Evolutionary conservation across 2,329 filamentous ascomycete genomes (phyloP), one percentile per base, ranked within the genome.

Genomic region (Colletotrichum graminicola): DNA sequence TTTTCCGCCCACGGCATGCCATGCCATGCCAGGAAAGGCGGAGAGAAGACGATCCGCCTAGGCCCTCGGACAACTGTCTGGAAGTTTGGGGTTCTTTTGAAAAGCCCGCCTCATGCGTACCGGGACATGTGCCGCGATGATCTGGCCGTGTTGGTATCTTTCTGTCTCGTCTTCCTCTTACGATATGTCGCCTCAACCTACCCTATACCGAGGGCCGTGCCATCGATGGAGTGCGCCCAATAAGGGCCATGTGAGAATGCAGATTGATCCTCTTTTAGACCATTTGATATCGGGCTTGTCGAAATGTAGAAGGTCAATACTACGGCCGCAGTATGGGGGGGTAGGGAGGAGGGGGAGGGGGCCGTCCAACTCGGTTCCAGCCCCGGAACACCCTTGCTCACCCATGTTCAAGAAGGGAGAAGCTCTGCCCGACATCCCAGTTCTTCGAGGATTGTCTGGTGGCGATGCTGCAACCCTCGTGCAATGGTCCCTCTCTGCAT

Each of bases 251-350:
- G 67, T 29, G 23, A 18, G 32, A 41, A 69, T 34, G 59, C 65
- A 57, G 26, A 34, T 43, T 32, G 43, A 47, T 63, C 52, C 65
- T 54, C 59, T 39, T 26, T 32, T n/a, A n/a, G 59, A 55, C 62
- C 69, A 65, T 71, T 72, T 72, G 69, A 59, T 72, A 61, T 69
- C 69, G 65, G 60, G 23, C 69, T 59, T 72, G 69, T 72, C 69
- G 47, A 68, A 63, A 72, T 64, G 54, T 26, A 72, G 69, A 72
- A 72, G 69, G 69, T 72, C 62, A 43, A 57, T 26, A 36, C 52
- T 26, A 43, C 57, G 43, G 51, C 39, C 41, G 47, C 29, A 7
- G 1, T 45, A 45, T 45, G 43, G 18, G 41, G 47, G 59, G 52
- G 51, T 41, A 36, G 36, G 41, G 45, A 43, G 14, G 57, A 47